Conservation (phyloP, 345 rosid species). For the Erysimum cheiranthoides region DNA sequence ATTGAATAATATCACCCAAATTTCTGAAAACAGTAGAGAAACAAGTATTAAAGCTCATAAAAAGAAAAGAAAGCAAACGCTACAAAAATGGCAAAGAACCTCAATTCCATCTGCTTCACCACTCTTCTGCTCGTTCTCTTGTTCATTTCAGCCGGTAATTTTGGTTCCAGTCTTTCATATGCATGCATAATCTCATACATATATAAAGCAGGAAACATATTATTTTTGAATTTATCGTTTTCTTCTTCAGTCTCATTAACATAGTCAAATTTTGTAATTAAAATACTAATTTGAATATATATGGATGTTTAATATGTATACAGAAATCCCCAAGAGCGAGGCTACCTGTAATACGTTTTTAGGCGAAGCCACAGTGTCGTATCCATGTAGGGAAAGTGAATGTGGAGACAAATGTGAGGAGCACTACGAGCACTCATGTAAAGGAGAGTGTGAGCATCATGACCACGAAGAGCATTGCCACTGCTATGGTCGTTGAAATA, state of each 20-base stretch:
- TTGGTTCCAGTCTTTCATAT: background rate
- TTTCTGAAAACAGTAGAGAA: background rate
- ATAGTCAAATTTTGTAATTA: background rate
- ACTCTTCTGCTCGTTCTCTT: constrained; percentile 33
- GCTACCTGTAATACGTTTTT: constrained; percentile 10
- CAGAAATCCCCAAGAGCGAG: constrained; percentile 24
- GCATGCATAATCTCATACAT: background rate
- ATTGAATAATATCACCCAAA: background rate
- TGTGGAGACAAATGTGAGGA: constrained; percentile 26
- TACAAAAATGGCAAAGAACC: constrained; percentile 26
- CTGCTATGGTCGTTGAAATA: constrained; percentile 29
- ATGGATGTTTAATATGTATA: background rate
- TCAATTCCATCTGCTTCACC: constrained; percentile 30
- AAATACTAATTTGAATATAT: background rate
- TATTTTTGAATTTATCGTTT: background rate
- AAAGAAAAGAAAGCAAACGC: background rate
- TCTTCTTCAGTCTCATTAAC: background rate
- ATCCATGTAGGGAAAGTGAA: constrained; percentile 19
- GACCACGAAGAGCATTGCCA: constrained; percentile 18
- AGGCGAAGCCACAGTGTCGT: constrained; percentile 15
- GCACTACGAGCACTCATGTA: constrained; percentile 26
- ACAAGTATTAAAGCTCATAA: background rate
- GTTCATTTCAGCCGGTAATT: constrained; percentile 31
- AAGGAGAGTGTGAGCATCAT: constrained; percentile 40
- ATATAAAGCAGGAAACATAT: background rate